Conservation (phyloP, 768 basidiomycete species). For the Mycena haematopus region DNA sequence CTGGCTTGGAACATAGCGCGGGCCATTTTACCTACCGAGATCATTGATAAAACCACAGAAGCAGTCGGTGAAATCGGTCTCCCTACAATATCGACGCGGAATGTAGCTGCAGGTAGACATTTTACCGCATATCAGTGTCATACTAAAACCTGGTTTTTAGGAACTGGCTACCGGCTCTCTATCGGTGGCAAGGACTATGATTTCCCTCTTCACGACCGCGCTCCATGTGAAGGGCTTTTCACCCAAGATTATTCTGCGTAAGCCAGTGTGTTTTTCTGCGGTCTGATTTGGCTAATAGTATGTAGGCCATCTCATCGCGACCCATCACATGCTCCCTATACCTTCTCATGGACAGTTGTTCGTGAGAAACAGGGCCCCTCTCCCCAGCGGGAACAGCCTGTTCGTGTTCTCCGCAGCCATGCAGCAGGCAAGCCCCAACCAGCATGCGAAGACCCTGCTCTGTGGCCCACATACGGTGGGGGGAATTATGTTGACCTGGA, state of each 20-base stretch:
- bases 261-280: background rate
- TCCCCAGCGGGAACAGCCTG: no score
- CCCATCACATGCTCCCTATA: no score
- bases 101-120: constrained; percentile 2
- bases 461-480: background rate
- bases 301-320: no score
- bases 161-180: background rate
- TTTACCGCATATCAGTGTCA: background rate
- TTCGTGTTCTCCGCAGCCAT: no score
- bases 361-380: no score
- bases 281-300: no score
- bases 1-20: background rate
- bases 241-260: background rate
- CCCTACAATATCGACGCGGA: constrained; percentile 4
- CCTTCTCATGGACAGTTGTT: no score
- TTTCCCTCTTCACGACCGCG: background rate
- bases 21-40: background rate
- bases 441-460: background rate
- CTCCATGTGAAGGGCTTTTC: background rate
- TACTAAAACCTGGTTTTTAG: background rate
- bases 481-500: constrained; percentile 13
- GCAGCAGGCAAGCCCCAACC: no score
- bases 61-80: background rate
- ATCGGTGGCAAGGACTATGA: background rate
- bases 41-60: background rate